phyloP scores from a whole-genome alignment of 1,284 basidiomycete genomes.

The Ustilago cynodontis region DNA sequence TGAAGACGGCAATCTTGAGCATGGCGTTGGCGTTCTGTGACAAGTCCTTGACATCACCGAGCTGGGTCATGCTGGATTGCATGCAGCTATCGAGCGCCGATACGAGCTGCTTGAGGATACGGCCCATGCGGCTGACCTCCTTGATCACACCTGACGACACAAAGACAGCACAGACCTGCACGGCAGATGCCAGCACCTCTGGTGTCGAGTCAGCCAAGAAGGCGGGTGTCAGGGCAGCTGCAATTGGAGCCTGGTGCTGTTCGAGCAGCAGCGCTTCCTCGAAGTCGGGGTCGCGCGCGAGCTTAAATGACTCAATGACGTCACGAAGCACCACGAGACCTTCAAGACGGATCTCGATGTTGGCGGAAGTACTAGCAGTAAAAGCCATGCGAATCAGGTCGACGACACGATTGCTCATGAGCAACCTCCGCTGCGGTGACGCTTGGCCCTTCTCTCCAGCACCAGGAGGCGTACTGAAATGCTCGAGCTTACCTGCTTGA shows the following conservation, averaged over 20 bases:
- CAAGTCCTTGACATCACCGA: constrained; percentile 88
- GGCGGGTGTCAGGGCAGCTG: constrained; percentile 96
- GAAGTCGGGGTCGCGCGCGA: constrained; percentile 90
- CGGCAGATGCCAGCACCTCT: constrained; percentile 90
- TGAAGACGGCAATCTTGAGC: constrained; percentile 90
- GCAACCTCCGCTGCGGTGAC: constrained; percentile 70
- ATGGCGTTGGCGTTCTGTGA: constrained; percentile 95
- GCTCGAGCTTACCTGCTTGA: constrained; percentile 74
- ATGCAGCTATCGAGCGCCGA: constrained; percentile 77
- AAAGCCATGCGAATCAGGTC: constrained; percentile 99
- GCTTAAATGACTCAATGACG: constrained; percentile 91
- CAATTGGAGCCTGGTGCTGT: constrained; percentile 98
- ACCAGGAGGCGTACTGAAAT: constrained; percentile 74
- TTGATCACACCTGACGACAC: constrained; percentile 95
- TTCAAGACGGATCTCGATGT: constrained; percentile 93
- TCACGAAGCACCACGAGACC: constrained; percentile 89
- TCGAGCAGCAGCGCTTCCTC: constrained; percentile 91
- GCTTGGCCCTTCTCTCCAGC: constrained; percentile 75
- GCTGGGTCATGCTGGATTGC: constrained; percentile 85
- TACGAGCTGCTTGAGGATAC: constrained; percentile 86
- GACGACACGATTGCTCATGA: constrained; percentile 83
- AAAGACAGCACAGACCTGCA: constrained; percentile 93
- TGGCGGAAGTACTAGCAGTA: constrained; percentile 93
- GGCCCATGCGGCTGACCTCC: constrained; percentile 89
- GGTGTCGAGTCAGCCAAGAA: constrained; percentile 95